phyloP scores from a whole-genome alignment of 495 filamentous ascomycete species.

The Penicillium lagena region DNA sequence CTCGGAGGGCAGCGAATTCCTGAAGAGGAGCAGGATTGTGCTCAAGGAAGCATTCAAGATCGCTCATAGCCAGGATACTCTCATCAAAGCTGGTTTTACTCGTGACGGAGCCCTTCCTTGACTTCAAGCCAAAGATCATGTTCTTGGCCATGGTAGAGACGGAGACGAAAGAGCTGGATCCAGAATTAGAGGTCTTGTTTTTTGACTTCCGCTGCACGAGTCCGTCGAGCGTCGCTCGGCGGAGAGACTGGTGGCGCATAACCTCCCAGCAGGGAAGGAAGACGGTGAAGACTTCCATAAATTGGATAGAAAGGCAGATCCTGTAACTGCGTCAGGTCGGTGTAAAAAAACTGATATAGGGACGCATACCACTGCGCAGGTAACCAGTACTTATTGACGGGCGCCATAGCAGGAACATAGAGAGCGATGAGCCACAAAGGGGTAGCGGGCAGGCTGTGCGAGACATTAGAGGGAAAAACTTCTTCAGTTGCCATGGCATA shows the following conservation, averaged over 20 bases:
- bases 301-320: slow-evolving; percentile 48
- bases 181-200: slow-evolving; percentile 16
- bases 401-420: slow-evolving; percentile 51
- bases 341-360: not conserved
- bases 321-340: slow-evolving; percentile 14
- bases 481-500: not conserved
- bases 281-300: slow-evolving; percentile 48
- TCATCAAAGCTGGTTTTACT: slow-evolving; percentile 18
- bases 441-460: slow-evolving; percentile 52
- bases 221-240: slow-evolving; percentile 28
- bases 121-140: slow-evolving; percentile 29
- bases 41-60: slow-evolving; percentile 51
- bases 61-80: slow-evolving; percentile 50
- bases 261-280: slow-evolving; percentile 52
- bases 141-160: slow-evolving; percentile 24
- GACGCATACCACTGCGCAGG: slow-evolving; percentile 51
- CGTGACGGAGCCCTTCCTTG: slow-evolving; percentile 20
- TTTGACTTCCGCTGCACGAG: slow-evolving; percentile 28
- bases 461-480: not conserved
- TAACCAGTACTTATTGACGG: slow-evolving; percentile 47
- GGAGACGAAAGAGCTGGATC: slow-evolving; percentile 23
- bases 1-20: slow-evolving; percentile 52
- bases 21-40: slow-evolving; percentile 50
- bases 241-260: slow-evolving; percentile 41
- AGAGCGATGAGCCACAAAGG: slow-evolving; percentile 60